A percentile compares a stretch with the other conserved stretches of the same genome.
phyloP scores from a whole-genome alignment of 176 grass and related monocot genomes.

The Alloteropsis semialata region DNA sequence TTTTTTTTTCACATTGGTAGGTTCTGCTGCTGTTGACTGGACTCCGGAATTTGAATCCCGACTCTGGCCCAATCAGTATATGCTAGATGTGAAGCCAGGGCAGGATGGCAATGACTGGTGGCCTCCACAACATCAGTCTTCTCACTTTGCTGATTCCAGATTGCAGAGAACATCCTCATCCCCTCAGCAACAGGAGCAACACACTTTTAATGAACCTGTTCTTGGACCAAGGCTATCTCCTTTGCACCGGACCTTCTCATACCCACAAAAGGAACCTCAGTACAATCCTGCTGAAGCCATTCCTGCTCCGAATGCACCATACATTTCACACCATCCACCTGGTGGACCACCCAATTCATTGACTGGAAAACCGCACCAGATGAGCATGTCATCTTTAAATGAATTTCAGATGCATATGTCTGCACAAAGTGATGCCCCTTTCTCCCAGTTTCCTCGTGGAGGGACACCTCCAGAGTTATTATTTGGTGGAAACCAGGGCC shows the following conservation, averaged over 20 bases:
- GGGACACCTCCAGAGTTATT: slow-evolving; percentile 19
- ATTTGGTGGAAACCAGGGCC: slow-evolving; percentile 17
- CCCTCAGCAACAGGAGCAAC: slow-evolving; percentile 48
- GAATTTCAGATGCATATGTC: slow-evolving; percentile 36
- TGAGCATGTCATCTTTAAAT: slow-evolving; percentile 28
- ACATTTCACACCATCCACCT: slow-evolving; percentile 20
- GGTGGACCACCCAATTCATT: slow-evolving; percentile 13
- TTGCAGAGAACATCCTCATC: slow-evolving; percentile 60
- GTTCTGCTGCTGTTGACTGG: slow-evolving; percentile 61
- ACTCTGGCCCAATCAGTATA: slow-evolving; percentile 44
- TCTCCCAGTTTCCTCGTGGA: slow-evolving; percentile 24
- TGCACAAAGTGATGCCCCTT: slow-evolving; percentile 29
- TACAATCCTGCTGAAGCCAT: slow-evolving; percentile 52
- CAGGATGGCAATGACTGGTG: slow-evolving; percentile 53
- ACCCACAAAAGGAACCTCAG: slow-evolving; percentile 57
- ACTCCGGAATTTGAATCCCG: slow-evolving; percentile 40
- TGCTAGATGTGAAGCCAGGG: slow-evolving; percentile 33
- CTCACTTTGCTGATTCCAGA: slow-evolving; percentile 40
- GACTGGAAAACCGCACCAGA: slow-evolving; percentile 26
- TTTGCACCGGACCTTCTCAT: slow-evolving; percentile 56
- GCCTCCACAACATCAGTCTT: slow-evolving; percentile 40
- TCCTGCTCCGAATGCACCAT: slow-evolving; percentile 37
- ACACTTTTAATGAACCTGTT: slow-evolving; percentile 42
- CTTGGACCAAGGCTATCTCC: slow-evolving; percentile 42
- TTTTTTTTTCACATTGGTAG: slow-evolving; percentile 25